Percentiles rank a stretch among this genome's conserved stretches.
phyloP scores from a whole-genome alignment of 2,329 filamentous ascomycete species.

The Aspergillus hiratsukae region DNA sequence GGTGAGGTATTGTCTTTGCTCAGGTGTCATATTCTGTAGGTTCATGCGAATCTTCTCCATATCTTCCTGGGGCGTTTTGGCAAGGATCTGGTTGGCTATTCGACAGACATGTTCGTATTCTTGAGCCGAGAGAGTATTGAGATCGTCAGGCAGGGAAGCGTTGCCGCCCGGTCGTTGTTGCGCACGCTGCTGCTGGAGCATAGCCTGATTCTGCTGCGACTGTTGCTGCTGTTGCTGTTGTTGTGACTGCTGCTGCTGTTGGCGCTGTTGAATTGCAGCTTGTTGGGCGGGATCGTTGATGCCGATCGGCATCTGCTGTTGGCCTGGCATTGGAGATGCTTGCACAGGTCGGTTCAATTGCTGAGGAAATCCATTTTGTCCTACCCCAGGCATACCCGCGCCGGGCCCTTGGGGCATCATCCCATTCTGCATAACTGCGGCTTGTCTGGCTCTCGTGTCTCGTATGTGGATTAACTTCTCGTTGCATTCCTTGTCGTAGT shows the following conservation, averaged over 20 bases:
- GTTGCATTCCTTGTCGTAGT: conserved; percentile 42
- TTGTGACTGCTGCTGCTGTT: conserved; percentile 24
- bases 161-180: conserved; percentile 27
- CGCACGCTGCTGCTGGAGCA: conserved; percentile 27
- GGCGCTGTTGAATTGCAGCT: conserved; percentile 32
- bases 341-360: conserved; percentile 51
- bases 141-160: conserved; percentile 29
- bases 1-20: conserved; percentile 45
- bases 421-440: conserved; percentile 36
- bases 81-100: conserved; percentile 45
- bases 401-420: conserved; percentile 35
- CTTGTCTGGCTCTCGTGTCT: conserved; percentile 42
- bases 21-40: conserved; percentile 43
- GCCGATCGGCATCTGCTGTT: conserved; percentile 34
- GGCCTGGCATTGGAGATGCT: conserved; percentile 43
- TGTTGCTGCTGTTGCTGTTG: conserved; percentile 27
- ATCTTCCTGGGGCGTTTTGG: conserved; percentile 41
- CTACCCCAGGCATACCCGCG: conserved; percentile 27
- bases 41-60: conserved; percentile 47
- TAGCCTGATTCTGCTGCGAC: conserved; percentile 16
- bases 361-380: conserved; percentile 44
- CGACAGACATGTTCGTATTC: conserved; percentile 44
- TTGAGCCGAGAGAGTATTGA: conserved; percentile 33
- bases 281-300: conserved; percentile 32
- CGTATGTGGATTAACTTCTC: conserved; percentile 43